A percentile compares a stretch with the other conserved stretches of the same genome.
Evolutionary conservation across 768 basidiomycete species (phyloP).

Genomic region (Sistotremastrum suecicum): DNA sequence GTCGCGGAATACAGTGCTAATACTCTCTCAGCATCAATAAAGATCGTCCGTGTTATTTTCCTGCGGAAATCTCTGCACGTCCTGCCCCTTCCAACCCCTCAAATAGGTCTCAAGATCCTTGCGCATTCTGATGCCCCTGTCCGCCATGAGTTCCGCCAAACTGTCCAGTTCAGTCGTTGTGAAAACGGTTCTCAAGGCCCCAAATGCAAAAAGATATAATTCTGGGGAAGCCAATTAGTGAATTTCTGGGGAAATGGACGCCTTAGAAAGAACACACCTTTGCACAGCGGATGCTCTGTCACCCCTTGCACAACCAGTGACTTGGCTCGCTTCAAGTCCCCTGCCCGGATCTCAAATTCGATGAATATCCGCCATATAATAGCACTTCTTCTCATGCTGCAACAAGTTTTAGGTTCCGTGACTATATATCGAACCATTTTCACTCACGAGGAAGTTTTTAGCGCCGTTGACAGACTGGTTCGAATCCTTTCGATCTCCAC

Average conservation of each 20-base stretch:
- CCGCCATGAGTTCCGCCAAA: constrained; percentile 63
- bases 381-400: constrained; percentile 51
- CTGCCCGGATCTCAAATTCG: constrained; percentile 60
- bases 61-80: constrained; percentile 1
- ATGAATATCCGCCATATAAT: constrained; percentile 61
- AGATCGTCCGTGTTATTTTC: no score
- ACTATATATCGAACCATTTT: not conserved
- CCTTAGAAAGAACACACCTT: constrained; percentile 34
- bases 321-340: constrained; percentile 48
- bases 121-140: constrained; percentile 53
- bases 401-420: not conserved
- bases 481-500: constrained; percentile 59
- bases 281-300: constrained; percentile 57
- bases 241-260: not conserved
- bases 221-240: constrained; percentile 26
- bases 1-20: no score
- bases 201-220: constrained; percentile 67
- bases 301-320: constrained; percentile 61
- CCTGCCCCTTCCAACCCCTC: constrained; percentile 25
- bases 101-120: constrained; percentile 44
- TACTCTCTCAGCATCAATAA: no score
- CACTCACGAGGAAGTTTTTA: constrained; percentile 56
- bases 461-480: constrained; percentile 43
- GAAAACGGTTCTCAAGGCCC: constrained; percentile 52
- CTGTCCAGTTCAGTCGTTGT: constrained; percentile 39